A percentile compares a stretch with the other conserved stretches of the same genome.
phyloP scores from a whole-genome alignment of 176 grass and related monocot species.

The Elymus sibiricus region DNA sequence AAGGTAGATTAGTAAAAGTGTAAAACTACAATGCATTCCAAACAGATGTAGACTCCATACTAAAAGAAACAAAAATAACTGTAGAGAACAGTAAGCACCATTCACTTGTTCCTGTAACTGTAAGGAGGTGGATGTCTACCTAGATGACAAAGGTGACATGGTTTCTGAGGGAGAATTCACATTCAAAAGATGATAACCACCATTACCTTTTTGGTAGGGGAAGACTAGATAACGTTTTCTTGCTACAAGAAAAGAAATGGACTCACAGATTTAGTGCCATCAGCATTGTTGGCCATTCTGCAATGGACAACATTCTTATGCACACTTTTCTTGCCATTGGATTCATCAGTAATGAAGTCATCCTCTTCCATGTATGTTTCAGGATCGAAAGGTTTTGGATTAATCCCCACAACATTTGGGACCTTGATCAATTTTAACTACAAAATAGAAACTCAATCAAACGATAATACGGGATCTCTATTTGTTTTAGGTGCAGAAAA shows the following conservation, averaged over 20 bases:
- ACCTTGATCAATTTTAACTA: conserved; percentile 97
- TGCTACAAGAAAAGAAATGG: not conserved
- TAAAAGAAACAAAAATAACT: not conserved
- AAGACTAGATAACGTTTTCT: conserved; percentile 6
- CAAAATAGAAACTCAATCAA: conserved; percentile 30
- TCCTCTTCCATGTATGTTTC: conserved; percentile 89
- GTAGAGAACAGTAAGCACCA: not conserved
- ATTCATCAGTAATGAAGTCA: conserved; percentile 76
- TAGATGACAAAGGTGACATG: conserved; percentile 9
- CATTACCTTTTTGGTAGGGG: not conserved
- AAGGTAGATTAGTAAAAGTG: not conserved
- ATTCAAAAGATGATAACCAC: not conserved
- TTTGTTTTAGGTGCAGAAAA: conserved; percentile 8
- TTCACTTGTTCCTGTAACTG: not conserved
- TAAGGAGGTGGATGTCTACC: not conserved
- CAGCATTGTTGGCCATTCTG: conserved; percentile 69
- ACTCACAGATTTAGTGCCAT: conserved; percentile 84
- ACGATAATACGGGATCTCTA: not conserved
- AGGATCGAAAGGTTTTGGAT: conserved; percentile 77
- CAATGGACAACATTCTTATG: conserved; percentile 80
- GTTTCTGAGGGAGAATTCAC: not conserved
- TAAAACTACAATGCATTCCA: not conserved
- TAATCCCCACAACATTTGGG: conserved; percentile 90
- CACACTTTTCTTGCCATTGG: conserved; percentile 68
- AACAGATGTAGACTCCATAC: not conserved